These are phyloP conservation scores for Adansonia grandidieri DNA, from an alignment of 441 rosid genomes.

Conservation along the genomic window DNA sequence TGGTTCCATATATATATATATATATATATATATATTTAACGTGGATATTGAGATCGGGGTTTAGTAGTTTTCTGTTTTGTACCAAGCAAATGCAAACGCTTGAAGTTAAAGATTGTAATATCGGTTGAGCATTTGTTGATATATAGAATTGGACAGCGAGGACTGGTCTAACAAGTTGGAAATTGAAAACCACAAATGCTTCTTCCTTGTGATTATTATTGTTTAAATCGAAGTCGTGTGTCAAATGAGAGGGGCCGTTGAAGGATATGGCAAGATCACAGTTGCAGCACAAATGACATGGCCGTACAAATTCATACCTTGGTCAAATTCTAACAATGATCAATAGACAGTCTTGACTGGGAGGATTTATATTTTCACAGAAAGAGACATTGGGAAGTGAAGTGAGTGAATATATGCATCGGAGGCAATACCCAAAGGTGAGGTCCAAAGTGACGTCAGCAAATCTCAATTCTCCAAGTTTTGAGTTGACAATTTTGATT, in stretches of 20 bases:
- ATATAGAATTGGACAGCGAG: not conserved
- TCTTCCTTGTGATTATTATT: not conserved
- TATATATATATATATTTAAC: not conserved
- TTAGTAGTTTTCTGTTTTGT: conserved; percentile 5
- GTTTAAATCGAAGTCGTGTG: not conserved
- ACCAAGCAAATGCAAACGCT: not conserved
- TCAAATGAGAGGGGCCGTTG: not conserved
- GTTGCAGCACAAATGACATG: too few relatives aligned
- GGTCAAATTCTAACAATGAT: not conserved
- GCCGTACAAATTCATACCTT: not conserved
- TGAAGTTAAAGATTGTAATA: not conserved
- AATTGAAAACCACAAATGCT: conserved; percentile 7
- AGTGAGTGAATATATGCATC: not conserved
- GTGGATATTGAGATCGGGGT: not conserved
- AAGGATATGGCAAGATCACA: not conserved
- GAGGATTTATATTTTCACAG: not conserved
- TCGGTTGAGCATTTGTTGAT: not conserved
- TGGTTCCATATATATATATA: not conserved
- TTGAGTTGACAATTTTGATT: not conserved
- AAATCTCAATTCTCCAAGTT: not conserved
- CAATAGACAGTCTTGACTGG: too few relatives aligned
- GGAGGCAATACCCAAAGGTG: not conserved
- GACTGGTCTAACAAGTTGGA: not conserved
- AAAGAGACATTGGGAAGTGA: not conserved
- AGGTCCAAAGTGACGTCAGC: conserved; percentile 10